A percentile compares a stretch with the other conserved stretches of the same genome.
These are phyloP conservation scores for Neurospora crassa DNA, from an alignment of 2,329 filamentous ascomycete genomes.

Conservation along the genomic window DNA sequence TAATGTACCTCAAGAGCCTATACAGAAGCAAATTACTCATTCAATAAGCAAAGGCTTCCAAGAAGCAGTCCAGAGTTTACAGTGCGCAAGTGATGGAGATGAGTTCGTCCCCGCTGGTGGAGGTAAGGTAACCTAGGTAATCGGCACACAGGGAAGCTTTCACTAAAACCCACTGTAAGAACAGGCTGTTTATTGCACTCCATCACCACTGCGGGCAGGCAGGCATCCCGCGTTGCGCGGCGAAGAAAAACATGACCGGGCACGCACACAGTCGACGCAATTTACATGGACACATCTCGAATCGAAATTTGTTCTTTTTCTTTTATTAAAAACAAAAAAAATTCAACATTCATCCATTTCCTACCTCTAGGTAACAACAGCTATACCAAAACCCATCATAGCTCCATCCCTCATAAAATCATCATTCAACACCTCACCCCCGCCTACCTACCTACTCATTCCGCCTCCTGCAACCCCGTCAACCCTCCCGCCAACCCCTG, in stretches of 20 bases:
- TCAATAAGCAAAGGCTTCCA: fast-evolving
- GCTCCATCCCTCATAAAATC: no score
- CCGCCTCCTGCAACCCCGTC: conserved; percentile 34
- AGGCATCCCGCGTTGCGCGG: no score
- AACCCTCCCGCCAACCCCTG: conserved; percentile 45
- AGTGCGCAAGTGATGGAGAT: not conserved
- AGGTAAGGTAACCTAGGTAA: no score
- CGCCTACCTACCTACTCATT: conserved; percentile 4
- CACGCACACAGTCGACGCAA: no score
- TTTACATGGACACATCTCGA: no score
- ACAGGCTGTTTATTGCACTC: no score
- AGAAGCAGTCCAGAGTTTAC: not conserved
- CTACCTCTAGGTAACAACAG: not conserved
- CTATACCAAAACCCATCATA: not conserved
- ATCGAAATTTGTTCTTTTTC: not conserved
- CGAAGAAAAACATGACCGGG: no score
- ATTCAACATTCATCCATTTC: not conserved
- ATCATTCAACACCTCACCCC: no score
- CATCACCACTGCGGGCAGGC: no score
- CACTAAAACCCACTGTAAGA: not conserved
- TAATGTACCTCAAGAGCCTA: no score
- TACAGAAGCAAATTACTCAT: not conserved
- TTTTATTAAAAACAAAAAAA: no score
- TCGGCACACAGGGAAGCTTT: not conserved
- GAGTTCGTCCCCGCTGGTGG: not conserved